Evolutionary conservation across 257 asterid species (phyloP).

Genomic region (Lycium ferocissimum): DNA sequence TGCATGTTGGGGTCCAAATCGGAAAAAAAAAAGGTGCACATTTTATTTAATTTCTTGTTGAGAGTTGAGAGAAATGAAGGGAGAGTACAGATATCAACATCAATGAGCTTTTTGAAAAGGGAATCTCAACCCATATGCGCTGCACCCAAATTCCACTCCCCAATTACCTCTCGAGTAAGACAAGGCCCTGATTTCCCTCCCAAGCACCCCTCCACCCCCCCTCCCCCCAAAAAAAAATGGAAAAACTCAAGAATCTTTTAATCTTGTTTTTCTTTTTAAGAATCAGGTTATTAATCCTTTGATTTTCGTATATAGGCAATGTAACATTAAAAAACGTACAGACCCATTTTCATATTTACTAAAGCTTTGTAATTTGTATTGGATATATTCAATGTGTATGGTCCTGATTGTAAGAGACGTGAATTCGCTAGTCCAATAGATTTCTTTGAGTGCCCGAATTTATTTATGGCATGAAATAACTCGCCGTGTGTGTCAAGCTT

Average conservation of each 20-base stretch:
- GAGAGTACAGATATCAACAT: constrained; percentile 41
- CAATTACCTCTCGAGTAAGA: constrained; percentile 33
- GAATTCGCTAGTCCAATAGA: background rate
- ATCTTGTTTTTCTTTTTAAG: background rate
- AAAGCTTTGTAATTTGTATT: background rate
- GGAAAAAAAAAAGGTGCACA: background rate
- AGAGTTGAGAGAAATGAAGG: background rate
- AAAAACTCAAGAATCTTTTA: background rate
- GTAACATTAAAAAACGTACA: background rate
- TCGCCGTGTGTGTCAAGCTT: background rate
- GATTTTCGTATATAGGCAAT: background rate
- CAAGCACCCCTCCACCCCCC: background rate
- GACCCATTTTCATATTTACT: background rate
- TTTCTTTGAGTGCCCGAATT: background rate
- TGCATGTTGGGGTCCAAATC: constrained; percentile 9
- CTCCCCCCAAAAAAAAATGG: background rate
- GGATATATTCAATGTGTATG: background rate
- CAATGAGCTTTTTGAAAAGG: constrained; percentile 37
- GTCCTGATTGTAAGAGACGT: background rate
- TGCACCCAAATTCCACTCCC: constrained; percentile 30
- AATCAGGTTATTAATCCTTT: background rate
- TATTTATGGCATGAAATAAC: background rate
- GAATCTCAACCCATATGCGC: constrained; percentile 38
- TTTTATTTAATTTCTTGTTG: background rate
- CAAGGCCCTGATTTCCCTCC: constrained; percentile 41